Evolutionary conservation across 495 filamentous ascomycete genomes (phyloP), one percentile per base, ranked within the genome.

Genomic region (Penicillium salamii): DNA sequence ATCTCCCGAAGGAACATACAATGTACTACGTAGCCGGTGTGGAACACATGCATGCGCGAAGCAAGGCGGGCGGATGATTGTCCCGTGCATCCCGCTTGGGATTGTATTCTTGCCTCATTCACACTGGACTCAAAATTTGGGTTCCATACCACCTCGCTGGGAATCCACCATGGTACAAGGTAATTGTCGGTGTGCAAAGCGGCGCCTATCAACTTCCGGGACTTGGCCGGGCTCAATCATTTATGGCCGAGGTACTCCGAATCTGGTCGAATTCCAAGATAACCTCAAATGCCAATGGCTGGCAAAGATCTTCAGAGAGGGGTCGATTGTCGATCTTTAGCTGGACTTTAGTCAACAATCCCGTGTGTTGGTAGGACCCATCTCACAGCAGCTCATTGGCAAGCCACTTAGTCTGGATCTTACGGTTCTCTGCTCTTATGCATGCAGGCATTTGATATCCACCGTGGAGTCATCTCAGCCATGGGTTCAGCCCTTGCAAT

Each of bases 391-490:
- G 18, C 33, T 35, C 26, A 44, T 35, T 44, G 46, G 41, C 15
- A 28, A 14, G 26, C 29, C 34, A 20, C 42, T 24, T 17, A 3
- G 7, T 8, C 29, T 32, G 29, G 29, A 32, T 32, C 29, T 7
- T 33, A 18, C 11, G 24, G 24, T 17, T 19, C 35, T 39, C 31
- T 14, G 12, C 37, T 14, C 12, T n/a, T n/a, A 29, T 33, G 15
- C 42, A 18, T n/a, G 29, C 52, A 41, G 31, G 33, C 39, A 38
- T 46, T 49, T 31, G 18, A 46, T 46, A 40, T 41, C 50, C 50
- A 33, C 41, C 37, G 21, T 48, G 42, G 34, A 28, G 17, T 28
- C 36, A 34, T 42, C 39, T 34, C 36, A 13, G 38, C 42, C 36
- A 38, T 47, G 11, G 42, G 24, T 13, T 20, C 41, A 29, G 39